phyloP scores from a whole-genome alignment of 225 moss, liverwort and hornwort species.

The Antitrichia curtipendula region DNA sequence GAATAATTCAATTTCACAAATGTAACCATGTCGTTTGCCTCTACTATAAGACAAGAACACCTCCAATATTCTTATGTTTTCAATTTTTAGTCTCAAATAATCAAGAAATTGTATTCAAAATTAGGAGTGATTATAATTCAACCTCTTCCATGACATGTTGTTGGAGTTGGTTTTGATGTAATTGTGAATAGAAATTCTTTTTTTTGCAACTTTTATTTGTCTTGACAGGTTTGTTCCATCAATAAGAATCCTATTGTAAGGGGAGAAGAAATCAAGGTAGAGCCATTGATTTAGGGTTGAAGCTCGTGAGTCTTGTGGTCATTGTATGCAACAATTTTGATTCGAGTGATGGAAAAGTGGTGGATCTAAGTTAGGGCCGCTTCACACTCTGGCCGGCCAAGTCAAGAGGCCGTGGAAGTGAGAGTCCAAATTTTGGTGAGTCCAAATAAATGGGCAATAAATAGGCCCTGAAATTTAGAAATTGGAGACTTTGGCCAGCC shows the following conservation, averaged over 20 bases:
- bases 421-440: too few relatives aligned
- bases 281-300: background rate
- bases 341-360: background rate
- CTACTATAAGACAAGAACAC: background rate
- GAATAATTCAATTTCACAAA: background rate
- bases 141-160: rapidly evolving
- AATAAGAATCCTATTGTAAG: background rate
- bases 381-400: too few relatives aligned
- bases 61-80: background rate
- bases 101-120: background rate
- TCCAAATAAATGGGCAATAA: too few relatives aligned
- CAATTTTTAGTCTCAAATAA: background rate
- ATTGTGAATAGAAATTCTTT: background rate
- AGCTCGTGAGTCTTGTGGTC: background rate
- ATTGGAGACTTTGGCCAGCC: too few relatives aligned
- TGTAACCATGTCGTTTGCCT: rapidly evolving
- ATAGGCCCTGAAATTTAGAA: too few relatives aligned
- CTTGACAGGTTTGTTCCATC: background rate
- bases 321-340: background rate
- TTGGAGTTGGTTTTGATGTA: background rate
- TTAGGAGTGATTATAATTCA: too few relatives aligned
- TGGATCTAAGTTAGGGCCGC: background rate
- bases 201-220: background rate
- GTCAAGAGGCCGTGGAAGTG: too few relatives aligned
- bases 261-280: background rate